Base-by-base conservation (phyloP, 805 yeast genomes). In the Starmera quercuum region DNA sequence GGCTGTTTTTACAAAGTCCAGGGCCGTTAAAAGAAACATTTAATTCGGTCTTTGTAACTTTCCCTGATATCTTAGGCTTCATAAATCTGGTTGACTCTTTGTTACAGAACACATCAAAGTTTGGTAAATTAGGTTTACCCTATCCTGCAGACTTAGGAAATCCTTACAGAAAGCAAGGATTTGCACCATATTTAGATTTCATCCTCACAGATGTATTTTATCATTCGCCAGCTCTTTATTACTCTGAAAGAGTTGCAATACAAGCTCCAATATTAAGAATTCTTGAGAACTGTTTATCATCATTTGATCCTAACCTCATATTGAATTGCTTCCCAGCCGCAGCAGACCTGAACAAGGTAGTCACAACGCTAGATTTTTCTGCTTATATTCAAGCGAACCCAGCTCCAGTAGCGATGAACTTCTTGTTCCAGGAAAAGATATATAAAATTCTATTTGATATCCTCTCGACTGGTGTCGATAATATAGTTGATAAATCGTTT, bases 121-220 rank as follows among this genome's bases (percentile, higher is more conserved):
- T 67, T 41, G 68, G 72, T 12, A 64, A 63, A 23, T 48, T 45
- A 22, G 35, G 47, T 5, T 48, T 78, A 11, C 64, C 75, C 10
- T 82, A 66, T 46, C 95, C 95, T 1, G 45, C 61, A 6, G 73
- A 69, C 33, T 53, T 86, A 19, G 95, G 95, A 0, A 51, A 53
- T 3, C 62, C 64, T 0, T 71, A 76, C 41, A 68, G 95, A 45
- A 71, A 62, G 21, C 67, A 66, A 21, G 95, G 95, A 2, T 56
- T 86, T 6, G 75, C 87, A 74, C 86, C 92, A 3, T 90, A 88
- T 46, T 53, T 83, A 34, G 90, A 85, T 34, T 86, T 74, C 45
- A 52, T 87, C 11, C 49, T 83, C n/a, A 59, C 68, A 10, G 83
- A 81, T 28, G 73, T 87, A 0, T 74, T 87, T 42, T 71, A 68